These are phyloP conservation scores for Babesia bigemina DNA, from an alignment of 169 alveolate species.

Conservation along the genomic window DNA sequence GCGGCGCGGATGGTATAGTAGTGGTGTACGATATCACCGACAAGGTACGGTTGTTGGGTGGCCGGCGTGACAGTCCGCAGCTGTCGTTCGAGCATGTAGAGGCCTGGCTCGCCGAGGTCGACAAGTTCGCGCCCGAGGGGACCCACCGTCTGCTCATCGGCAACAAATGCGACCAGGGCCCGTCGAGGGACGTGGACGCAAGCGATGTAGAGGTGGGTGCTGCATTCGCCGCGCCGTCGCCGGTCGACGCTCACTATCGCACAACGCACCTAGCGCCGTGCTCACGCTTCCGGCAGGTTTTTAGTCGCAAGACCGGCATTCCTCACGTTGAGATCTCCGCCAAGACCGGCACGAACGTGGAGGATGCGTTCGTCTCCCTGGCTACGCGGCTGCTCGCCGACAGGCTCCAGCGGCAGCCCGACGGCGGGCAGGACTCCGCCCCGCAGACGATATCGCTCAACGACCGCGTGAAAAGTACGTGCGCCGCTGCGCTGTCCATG, in stretches of 20 bases:
- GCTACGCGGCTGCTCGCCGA: constrained; percentile 48
- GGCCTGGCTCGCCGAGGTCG: constrained; percentile 93
- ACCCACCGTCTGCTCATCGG: constrained; percentile 93
- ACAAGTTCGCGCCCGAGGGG: constrained; percentile 91
- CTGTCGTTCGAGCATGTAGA: constrained; percentile 84
- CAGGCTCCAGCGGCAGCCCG: constrained; percentile 13
- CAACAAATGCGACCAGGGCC: constrained; percentile 90
- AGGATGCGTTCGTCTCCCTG: constrained; percentile 56
- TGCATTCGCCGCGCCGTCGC: not conserved
- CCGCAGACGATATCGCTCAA: constrained; percentile 29
- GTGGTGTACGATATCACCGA: constrained; percentile 91
- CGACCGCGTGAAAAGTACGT: constrained; percentile 30
- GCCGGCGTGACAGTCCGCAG: constrained; percentile 36
- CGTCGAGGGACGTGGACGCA: constrained; percentile 52
- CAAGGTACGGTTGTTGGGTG: constrained; percentile 32
- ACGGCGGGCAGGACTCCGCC: not conserved
- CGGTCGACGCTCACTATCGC: not conserved
- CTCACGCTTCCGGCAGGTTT: constrained; percentile 14
- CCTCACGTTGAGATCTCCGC: constrained; percentile 66
- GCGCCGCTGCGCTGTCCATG: not conserved
- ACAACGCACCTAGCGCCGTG: not conserved
- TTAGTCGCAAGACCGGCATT: constrained; percentile 30
- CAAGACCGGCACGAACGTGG: constrained; percentile 63
- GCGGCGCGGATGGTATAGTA: constrained; percentile 96
- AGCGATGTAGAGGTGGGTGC: constrained; percentile 54